Conservation (phyloP, 1,284 basidiomycete species). For the Abortiporus biennis region DNA sequence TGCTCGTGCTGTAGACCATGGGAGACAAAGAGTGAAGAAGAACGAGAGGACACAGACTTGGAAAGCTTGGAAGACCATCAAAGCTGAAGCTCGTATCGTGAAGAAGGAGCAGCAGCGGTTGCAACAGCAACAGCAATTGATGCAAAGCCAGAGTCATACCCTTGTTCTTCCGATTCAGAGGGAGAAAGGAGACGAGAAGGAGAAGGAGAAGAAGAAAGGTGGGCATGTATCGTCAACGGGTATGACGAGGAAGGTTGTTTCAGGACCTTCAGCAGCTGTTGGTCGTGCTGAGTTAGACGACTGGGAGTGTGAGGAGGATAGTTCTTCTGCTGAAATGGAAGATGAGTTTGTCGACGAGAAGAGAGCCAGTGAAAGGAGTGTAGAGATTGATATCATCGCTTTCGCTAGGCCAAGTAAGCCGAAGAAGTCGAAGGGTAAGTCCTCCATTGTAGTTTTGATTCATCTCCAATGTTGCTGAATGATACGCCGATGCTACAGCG, state of each 20-base stretch:
- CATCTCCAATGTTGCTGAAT: background rate
- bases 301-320: constrained; percentile 9
- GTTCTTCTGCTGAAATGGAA: too few species aligned
- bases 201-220: background rate
- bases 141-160: constrained; percentile 10
- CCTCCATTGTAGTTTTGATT: background rate
- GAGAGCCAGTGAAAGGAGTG: constrained; percentile 13
- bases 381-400: constrained; percentile 39
- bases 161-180: background rate
- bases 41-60: constrained; percentile 30
- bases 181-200: background rate
- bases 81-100: too few species aligned
- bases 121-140: constrained; percentile 11
- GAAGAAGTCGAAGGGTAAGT: constrained; percentile 33
- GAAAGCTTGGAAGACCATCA: constrained; percentile 31
- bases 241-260: constrained; percentile 12
- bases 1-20: constrained; percentile 39
- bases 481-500: background rate
- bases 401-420: constrained; percentile 35
- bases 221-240: constrained; percentile 3
- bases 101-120: too few species aligned
- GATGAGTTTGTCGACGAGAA: constrained; percentile 6
- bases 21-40: constrained; percentile 40
- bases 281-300: background rate
- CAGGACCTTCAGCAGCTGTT: too few species aligned